phyloP scores from a whole-genome alignment of 805 yeast genomes.

The Debaryomyces tyrocola region DNA sequence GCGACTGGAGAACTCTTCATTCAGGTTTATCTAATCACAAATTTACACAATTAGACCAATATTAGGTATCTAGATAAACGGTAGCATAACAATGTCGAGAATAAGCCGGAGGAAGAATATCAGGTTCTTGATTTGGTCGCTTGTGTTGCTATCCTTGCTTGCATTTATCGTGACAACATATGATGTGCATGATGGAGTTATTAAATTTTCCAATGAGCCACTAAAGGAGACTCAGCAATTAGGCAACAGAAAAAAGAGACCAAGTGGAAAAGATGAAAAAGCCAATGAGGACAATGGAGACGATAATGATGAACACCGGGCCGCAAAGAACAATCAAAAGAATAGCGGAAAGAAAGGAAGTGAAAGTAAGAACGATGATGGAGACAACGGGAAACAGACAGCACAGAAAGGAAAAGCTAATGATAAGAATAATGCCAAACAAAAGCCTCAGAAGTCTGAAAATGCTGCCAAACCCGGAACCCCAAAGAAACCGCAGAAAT shows the following conservation, averaged over 20 bases:
- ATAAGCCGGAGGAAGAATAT: not conserved
- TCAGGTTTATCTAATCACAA: too few species aligned
- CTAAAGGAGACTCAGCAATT: not conserved
- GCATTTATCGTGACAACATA: not conserved
- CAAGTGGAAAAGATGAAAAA: not conserved
- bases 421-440: not conserved
- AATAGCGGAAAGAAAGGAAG: conserved; percentile 1
- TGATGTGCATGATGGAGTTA: not conserved
- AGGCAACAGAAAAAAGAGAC: not conserved
- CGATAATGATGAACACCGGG: not conserved
- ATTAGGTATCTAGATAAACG: too few species aligned
- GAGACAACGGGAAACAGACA: too few species aligned
- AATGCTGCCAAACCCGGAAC: not conserved
- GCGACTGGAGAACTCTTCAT: too few species aligned
- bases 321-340: not conserved
- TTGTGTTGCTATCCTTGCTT: not conserved
- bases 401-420: not conserved
- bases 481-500: not conserved
- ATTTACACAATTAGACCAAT: too few species aligned
- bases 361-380: not conserved
- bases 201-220: not conserved
- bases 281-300: not conserved
- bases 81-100: not conserved
- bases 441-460: not conserved
- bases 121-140: not conserved